These are phyloP conservation scores for Globisporangium spinosum DNA, from an alignment of 352 stramenopile genomes.

Conservation along the genomic window DNA sequence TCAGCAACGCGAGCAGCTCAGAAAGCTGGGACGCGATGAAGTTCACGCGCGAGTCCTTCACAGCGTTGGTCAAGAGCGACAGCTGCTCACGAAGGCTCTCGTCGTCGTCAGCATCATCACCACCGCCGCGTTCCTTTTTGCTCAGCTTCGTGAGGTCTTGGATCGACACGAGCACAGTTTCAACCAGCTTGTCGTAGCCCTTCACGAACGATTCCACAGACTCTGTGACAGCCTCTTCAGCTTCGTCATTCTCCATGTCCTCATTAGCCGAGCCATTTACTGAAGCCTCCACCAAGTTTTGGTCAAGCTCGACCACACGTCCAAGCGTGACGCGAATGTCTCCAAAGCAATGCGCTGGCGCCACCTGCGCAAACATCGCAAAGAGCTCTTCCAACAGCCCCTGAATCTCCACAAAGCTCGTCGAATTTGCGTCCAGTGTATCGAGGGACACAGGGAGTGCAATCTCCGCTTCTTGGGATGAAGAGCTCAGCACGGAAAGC, in stretches of 20 bases:
- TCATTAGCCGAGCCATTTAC: not conserved
- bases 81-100: constrained; percentile 50
- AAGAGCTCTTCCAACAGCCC: constrained; percentile 24
- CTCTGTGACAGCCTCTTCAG: constrained; percentile 16
- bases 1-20: constrained; percentile 40
- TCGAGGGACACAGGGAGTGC: constrained; percentile 28
- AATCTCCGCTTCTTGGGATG: not conserved
- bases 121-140: constrained; percentile 24
- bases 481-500: constrained; percentile 18
- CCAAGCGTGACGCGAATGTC: constrained; percentile 27
- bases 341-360: constrained; percentile 32
- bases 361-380: constrained; percentile 26
- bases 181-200: constrained; percentile 66
- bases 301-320: constrained; percentile 29
- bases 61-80: constrained; percentile 32
- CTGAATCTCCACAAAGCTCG: constrained; percentile 34
- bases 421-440: constrained; percentile 31
- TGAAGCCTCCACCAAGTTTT: constrained; percentile 23
- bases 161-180: constrained; percentile 75
- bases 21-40: constrained; percentile 60
- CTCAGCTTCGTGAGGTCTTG: constrained; percentile 68
- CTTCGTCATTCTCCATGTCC: constrained; percentile 24
- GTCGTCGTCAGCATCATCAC: constrained; percentile 22
- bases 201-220: constrained; percentile 41
- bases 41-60: constrained; percentile 76